phyloP scores from a whole-genome alignment of 768 basidiomycete species.

The Multifurca ochricompacta region DNA sequence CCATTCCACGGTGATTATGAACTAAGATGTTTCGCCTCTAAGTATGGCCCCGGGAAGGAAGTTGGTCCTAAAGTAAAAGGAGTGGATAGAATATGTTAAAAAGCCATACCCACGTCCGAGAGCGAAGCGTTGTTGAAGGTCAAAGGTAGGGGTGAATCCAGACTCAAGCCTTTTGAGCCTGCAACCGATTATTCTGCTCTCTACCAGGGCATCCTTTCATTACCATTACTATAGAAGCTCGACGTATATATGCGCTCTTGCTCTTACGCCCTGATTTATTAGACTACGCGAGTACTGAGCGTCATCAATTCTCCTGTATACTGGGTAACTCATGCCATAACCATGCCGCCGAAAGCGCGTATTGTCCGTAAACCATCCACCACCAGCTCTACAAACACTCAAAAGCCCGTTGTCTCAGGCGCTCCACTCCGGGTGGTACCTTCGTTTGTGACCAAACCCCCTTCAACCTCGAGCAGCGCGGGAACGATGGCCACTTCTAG shows the following conservation, averaged over 20 bases:
- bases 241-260: neutral
- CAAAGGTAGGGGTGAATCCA: too few species aligned
- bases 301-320: neutral
- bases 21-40: neutral
- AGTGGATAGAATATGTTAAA: neutral
- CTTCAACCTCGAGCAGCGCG: neutral
- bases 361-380: constrained; percentile 29
- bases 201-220: neutral
- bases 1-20: neutral
- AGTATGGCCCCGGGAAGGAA: neutral
- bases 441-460: constrained; percentile 20
- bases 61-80: neutral
- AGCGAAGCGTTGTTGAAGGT: neutral
- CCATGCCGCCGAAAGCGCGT: constrained; percentile 41
- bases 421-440: constrained; percentile 23
- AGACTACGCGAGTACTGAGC: neutral
- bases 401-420: neutral
- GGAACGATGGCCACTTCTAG: neutral
- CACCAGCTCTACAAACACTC: neutral
- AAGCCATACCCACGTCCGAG: constrained; percentile 9
- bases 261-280: neutral
- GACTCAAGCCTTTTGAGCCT: neutral
- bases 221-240: neutral
- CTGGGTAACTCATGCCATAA: constrained; percentile 5
- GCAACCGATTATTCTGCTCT: neutral